A percentile compares a stretch with the other conserved stretches of the same genome.
These are phyloP conservation scores for Cyclostephanos invisitatus DNA, from an alignment of 108 stramenopile genomes.

Conservation along the genomic window DNA sequence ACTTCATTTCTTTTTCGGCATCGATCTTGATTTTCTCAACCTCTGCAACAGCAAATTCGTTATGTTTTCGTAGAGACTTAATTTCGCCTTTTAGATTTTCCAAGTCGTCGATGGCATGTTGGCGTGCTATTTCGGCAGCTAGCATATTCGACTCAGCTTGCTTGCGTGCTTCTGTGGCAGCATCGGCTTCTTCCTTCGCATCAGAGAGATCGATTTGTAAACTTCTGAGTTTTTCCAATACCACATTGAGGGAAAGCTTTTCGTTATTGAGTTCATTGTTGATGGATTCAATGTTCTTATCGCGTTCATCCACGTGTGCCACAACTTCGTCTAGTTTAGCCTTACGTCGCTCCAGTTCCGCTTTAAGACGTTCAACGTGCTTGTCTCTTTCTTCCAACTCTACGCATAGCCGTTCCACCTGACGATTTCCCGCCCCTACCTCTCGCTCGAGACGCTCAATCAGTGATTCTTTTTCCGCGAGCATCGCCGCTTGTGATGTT, in stretches of 20 bases:
- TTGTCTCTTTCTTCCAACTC: conserved; percentile 40
- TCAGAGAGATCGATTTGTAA: conserved; percentile 22
- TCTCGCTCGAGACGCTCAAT: conserved; percentile 40
- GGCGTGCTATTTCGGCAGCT: conserved; percentile 23
- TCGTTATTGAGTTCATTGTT: conserved; percentile 28
- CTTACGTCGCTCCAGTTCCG: conserved; percentile 29
- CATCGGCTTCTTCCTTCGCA: conserved; percentile 21
- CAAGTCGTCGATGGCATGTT: conserved; percentile 20
- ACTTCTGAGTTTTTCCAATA: conserved; percentile 17
- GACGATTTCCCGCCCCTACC: conserved; percentile 28
- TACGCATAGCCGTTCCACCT: conserved; percentile 23
- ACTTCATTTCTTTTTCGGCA: conserved; percentile 36
- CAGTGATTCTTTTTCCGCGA: conserved; percentile 31
- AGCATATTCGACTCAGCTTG: conserved; percentile 12
- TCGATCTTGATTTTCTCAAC: conserved; percentile 26
- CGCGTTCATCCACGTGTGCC: conserved; percentile 24
- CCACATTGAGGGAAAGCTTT: conserved; percentile 12
- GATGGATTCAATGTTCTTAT: conserved; percentile 16
- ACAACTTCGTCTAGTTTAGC: conserved; percentile 37
- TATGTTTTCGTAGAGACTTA: conserved; percentile 28
- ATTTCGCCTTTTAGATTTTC: conserved; percentile 43
- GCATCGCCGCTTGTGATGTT: conserved; percentile 2
- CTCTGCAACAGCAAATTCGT: conserved; percentile 27
- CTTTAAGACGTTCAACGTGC: conserved; percentile 29
- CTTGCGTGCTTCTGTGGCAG: conserved; percentile 17